Percentiles rank a stretch among this genome's conserved stretches.
Evolutionary conservation across 83 land plant species (phyloP).

Genomic region (Larix sibirica): DNA sequence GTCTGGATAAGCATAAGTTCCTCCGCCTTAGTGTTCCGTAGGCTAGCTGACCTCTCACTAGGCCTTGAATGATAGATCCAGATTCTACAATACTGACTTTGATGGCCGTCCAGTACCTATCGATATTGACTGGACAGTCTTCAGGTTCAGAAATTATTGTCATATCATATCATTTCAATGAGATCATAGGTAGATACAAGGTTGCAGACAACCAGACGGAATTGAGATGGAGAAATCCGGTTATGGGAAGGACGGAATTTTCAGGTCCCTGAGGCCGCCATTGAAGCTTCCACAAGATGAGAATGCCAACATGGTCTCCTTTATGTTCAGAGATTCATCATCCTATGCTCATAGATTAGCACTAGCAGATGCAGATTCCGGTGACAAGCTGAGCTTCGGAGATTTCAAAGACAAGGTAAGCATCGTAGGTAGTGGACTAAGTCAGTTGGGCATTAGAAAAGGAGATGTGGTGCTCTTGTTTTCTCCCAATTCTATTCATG

Average conservation of each 20-base stretch:
- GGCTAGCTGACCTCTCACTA: too few species aligned
- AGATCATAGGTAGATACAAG: too few species aligned
- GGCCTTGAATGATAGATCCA: too few species aligned
- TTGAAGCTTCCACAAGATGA: not conserved
- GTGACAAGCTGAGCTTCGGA: not conserved
- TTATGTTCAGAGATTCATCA: not conserved
- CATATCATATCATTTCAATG: too few species aligned
- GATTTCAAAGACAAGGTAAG: not conserved
- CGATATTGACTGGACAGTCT: too few species aligned
- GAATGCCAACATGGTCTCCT: not conserved
- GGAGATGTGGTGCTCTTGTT: constrained; percentile 71
- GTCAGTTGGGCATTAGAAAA: constrained; percentile 43
- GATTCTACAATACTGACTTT: too few species aligned
- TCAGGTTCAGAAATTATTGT: too few species aligned
- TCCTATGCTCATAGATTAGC: not conserved
- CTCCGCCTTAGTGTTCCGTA: too few species aligned
- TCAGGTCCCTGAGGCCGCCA: not conserved
- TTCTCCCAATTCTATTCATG: constrained; percentile 76
- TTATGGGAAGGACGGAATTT: not conserved
- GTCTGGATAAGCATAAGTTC: too few species aligned
- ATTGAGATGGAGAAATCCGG: too few species aligned
- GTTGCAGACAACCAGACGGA: too few species aligned
- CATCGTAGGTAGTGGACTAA: constrained; percentile 13
- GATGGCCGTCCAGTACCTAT: too few species aligned
- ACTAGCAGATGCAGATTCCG: not conserved